phyloP scores from a whole-genome alignment of 2,329 filamentous ascomycete genomes.

The Monosporascus cannonballus region DNA sequence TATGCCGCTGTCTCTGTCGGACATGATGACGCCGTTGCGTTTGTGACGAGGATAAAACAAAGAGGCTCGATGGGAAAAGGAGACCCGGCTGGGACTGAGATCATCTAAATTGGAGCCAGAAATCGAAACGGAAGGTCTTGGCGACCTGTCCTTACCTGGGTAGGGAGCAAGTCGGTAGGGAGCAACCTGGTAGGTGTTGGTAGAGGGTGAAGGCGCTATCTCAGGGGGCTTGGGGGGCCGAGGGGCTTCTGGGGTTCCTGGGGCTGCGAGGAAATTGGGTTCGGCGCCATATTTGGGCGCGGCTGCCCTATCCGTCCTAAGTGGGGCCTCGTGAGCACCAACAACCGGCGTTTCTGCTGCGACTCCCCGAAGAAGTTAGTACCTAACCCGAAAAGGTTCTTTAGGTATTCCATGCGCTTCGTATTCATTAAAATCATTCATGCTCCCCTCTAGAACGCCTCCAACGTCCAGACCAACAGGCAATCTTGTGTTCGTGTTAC shows the following conservation, averaged over 20 bases:
- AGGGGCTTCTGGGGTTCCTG: neutral
- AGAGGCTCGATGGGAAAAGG: neutral
- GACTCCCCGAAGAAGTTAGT: too few relatives aligned
- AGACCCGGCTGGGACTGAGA: neutral
- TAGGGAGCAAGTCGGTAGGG: neutral
- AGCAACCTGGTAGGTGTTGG: too few relatives aligned
- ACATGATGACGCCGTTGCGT: conserved; percentile 16
- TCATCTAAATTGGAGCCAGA: neutral
- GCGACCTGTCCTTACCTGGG: conserved; percentile 2
- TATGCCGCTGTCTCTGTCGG: conserved; percentile 15
- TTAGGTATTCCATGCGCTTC: neutral
- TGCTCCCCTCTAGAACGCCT: neutral
- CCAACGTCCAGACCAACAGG: too few relatives aligned
- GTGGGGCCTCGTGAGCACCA: too few relatives aligned
- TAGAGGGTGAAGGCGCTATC: too few relatives aligned
- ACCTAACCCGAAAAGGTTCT: too few relatives aligned
- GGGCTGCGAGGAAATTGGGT: neutral
- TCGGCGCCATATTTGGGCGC: too few relatives aligned
- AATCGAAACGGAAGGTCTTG: neutral
- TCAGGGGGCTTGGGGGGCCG: too few relatives aligned
- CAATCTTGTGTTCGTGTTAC: too few relatives aligned
- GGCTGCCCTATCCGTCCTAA: too few relatives aligned
- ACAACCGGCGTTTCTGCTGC: too few relatives aligned
- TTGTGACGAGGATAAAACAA: conserved; percentile 8
- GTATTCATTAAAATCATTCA: neutral